Evolutionary conservation across 1,284 basidiomycete species (phyloP).

Genomic region (Coriolopsis trogii): DNA sequence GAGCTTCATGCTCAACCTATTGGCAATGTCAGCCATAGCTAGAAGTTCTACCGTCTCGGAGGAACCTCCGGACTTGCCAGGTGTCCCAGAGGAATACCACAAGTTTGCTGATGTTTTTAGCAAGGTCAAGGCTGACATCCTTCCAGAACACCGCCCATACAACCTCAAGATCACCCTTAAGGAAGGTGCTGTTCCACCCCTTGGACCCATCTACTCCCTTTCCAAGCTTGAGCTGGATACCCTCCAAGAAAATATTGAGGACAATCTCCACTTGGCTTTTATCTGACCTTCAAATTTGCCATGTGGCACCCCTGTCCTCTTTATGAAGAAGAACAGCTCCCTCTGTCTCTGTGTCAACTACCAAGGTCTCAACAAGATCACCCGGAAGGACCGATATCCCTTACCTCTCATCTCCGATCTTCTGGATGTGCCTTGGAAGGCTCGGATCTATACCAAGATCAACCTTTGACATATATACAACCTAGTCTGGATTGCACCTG

Average conservation of each 20-base stretch:
- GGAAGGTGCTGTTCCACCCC: conserved; percentile 10
- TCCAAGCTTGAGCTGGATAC: conserved; percentile 31
- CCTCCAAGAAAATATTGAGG: conserved; percentile 38
- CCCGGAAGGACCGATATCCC: too few species aligned
- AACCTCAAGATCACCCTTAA: conserved; percentile 18
- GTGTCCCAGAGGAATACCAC: conserved; percentile 16
- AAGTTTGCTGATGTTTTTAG: conserved; percentile 18
- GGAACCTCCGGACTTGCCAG: conserved; percentile 27
- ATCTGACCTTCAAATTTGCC: conserved; percentile 40
- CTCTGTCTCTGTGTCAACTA: too few species aligned
- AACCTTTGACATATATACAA: too few species aligned
- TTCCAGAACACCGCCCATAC: conserved; percentile 16
- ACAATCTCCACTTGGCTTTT: conserved; percentile 38
- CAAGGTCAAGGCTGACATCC: conserved; percentile 6
- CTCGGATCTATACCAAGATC: too few species aligned
- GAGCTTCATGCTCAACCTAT: conserved; percentile 9
- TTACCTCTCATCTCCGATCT: too few species aligned
- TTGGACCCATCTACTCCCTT: conserved; percentile 29
- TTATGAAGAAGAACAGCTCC: background rate
- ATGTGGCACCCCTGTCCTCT: conserved; percentile 34
- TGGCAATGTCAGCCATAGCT: background rate
- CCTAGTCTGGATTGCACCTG: too few species aligned
- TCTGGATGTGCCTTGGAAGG: too few species aligned
- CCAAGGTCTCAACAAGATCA: too few species aligned
- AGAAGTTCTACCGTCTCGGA: conserved; percentile 5